Conservation (phyloP, 768 basidiomycete genomes). For the Cubamyces lactineus region DNA sequence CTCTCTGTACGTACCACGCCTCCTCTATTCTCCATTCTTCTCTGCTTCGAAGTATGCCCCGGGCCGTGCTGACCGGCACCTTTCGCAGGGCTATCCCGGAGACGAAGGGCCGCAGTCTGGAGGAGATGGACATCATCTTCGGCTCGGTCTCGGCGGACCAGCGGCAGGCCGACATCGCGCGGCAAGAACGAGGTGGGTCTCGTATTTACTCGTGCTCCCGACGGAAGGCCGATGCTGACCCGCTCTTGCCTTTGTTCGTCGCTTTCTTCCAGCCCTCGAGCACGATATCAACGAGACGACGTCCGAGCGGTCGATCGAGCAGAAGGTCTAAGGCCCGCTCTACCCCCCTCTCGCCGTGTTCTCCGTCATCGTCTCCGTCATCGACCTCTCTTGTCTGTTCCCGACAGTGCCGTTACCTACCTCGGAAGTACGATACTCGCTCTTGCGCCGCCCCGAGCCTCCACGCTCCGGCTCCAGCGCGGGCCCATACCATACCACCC, state of each 20-base stretch:
- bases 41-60: no score
- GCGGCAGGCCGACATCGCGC: constrained; percentile 55
- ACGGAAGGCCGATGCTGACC: constrained; percentile 4
- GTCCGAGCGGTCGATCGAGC: constrained; percentile 26
- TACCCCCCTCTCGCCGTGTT: not conserved
- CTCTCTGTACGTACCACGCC: constrained; percentile 51
- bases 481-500: no score
- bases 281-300: constrained; percentile 28
- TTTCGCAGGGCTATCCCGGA: constrained; percentile 41
- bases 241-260: not conserved
- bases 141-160: constrained; percentile 59
- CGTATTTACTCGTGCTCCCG: not conserved
- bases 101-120: constrained; percentile 47
- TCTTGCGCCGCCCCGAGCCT: not conserved
- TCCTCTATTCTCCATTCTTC: not conserved
- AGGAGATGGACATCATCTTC: constrained; percentile 61
- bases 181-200: constrained; percentile 43
- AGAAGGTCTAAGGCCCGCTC: constrained; percentile 21
- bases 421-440: no score
- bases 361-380: not conserved
- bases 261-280: constrained; percentile 22
- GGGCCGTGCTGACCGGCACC: constrained; percentile 50
- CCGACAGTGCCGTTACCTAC: no score
- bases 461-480: not conserved
- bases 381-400: no score